Percentiles rank a stretch among this genome's conserved stretches.
Conservation (phyloP, 106 monocot species). For the Posidonia australis region DNA sequence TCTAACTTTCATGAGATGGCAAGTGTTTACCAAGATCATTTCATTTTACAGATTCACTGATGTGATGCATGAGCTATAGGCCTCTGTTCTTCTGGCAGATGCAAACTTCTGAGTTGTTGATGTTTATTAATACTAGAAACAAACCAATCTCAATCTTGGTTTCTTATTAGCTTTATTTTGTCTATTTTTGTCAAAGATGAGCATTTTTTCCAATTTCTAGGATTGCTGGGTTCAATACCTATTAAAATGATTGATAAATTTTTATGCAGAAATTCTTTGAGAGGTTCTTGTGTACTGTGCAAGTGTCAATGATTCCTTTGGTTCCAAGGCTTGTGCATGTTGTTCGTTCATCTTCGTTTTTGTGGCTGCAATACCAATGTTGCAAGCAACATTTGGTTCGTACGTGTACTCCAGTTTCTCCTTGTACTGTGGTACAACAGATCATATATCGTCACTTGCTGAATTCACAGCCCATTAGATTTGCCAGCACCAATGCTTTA, state of each 20-base stretch:
- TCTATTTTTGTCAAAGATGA: too few relatives aligned
- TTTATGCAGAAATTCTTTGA: background rate
- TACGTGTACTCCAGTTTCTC: background rate
- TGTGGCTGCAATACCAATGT: background rate
- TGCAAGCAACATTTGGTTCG: background rate
- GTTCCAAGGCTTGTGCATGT: background rate
- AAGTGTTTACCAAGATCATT: too few relatives aligned
- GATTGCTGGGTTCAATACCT: too few relatives aligned
- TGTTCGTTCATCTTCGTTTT: background rate
- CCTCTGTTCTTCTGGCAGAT: too few relatives aligned
- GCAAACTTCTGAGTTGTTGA: too few relatives aligned
- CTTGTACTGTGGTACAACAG: background rate
- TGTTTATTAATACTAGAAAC: too few relatives aligned
- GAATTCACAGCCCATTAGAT: conserved; percentile 14
- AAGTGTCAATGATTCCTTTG: background rate
- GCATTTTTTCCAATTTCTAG: too few relatives aligned
- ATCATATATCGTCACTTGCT: conserved; percentile 9
- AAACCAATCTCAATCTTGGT: too few relatives aligned
- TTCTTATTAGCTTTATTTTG: too few relatives aligned
- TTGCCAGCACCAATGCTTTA: conserved; percentile 24
- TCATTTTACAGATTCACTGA: too few relatives aligned
- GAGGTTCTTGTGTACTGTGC: background rate
- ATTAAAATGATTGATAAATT: background rate
- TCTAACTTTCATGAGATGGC: too few relatives aligned
- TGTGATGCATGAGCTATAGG: too few relatives aligned